Evolutionary conservation across 1,284 basidiomycete genomes (phyloP), one percentile per base, ranked within the genome.

Genomic region (Malassezia yamatoensis): DNA sequence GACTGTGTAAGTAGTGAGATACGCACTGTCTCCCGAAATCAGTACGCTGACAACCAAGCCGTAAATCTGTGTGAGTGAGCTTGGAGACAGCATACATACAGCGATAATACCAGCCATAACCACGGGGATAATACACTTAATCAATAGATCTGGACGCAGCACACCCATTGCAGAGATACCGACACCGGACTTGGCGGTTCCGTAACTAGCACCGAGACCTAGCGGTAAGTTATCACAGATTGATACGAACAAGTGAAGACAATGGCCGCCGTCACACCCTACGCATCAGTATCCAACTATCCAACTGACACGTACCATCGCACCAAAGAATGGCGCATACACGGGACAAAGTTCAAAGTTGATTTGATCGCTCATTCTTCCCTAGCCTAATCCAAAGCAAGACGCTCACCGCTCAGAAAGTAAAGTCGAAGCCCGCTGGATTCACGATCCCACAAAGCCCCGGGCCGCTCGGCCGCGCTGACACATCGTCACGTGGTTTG

Each of bases 81-180:
- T 12, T 41, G 39, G 16, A 18, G 10, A 21, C 13, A 15, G 9
- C n/a, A 38, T 43, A 56, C 72, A 65, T 64, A 78, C 83, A 50
- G 83, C 83, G 65, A 85, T 91, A 80, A 98, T 96, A 90, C 91
- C 91, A 80, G 91, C 90, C 91, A 98, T 96, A 78, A 98, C 86
- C 76, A 96, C 91, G 24, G 90, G 90, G 72, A 96, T 89, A 61
- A 93, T 81, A 36, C 87, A 90, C 87, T 90, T 98, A 93, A 98
- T 98, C 76, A 99, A 87, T 62, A 96, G 81, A 69, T 99, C 91
- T 57, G 93, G 93, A 72, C 90, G 84, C 77, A 96, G 90, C 56
- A 86, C 85, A 64, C 91, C 93, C 63, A 98, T 79, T 48, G 93
- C 94, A 58, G 93, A 86, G 75, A 98, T 98, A 51, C 93, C 94